Base-by-base conservation (phyloP, 2,329 filamentous ascomycete species). In the Colletotrichum camelliae region DNA sequence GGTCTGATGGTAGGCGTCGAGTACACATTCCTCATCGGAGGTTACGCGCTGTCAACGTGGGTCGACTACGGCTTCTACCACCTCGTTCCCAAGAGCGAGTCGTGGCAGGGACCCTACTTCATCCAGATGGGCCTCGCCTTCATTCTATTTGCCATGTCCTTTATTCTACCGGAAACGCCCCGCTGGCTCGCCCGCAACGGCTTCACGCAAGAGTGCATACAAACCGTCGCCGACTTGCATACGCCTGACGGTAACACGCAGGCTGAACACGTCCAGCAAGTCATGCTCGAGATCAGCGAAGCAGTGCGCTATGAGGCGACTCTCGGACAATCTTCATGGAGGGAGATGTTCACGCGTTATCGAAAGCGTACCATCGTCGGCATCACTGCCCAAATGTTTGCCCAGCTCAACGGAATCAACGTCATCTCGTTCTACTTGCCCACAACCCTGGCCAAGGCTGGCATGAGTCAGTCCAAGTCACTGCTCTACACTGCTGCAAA, bases 21-120 rank as follows among this genome's bases (percentile, higher is more conserved):
- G 1, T 52, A 52, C n/a, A 52, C 43, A 7, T 52, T 52, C 43
- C 43, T 52, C 43, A 52, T 52, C n/a, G 43, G 43, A 13, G 43
- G 43, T 13, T 52, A 52, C 43, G 43, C 43, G 43, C 43, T 52
- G 5, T 52, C 43, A 9, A 52, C 43, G n/a, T 52, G 43, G 43
- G 43, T 52, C 4, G 43, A 52, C 43, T 52, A 52, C n/a, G 43
- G 43, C 43, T 52, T 21, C 43, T 52, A 52, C 43, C 43, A 52
- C 43, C 43, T 48, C 43, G 43, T 52, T 6, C 43, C 43, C 4
- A 21, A 52, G 10, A 52, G 43, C n/a, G 43, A 52, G 43, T 52
- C 43, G 0, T 52, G 43, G 43, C 43, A 52, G 0, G 43, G 43
- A 0, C 43, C 43, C 0, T 52, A 52, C 0, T 52, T 52, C 43